Base-by-base conservation (phyloP, 139 green algal genomes). In the Dunaliella primolecta region DNA sequence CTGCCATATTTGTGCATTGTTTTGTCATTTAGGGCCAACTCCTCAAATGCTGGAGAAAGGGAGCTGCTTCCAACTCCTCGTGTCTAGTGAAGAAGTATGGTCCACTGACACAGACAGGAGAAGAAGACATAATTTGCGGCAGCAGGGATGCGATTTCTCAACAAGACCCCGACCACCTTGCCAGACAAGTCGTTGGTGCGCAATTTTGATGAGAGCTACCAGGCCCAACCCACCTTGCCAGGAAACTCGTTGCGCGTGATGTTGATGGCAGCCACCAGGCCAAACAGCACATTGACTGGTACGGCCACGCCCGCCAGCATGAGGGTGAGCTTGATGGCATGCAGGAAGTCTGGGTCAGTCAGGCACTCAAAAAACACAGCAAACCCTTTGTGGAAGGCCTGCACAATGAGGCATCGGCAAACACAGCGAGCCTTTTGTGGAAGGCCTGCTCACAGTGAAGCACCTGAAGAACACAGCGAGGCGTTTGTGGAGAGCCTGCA, bases 231-330 rank as follows among this genome's bases (percentile, higher is more conserved):
- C 76, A 92, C 86, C 90, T 97, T 98, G 74, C 93, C 95, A 2
- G 85, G 84, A 64, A 98, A 98, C 32, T 97, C 91, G 72, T 96
- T 95, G 32, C 95, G 89, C 0, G 94, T 90, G 64, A 98, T 91
- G 46, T 91, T 90, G 21, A 98, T 89, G 1, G 95, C 95, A 0
- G 93, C 89, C 3, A 89, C 80, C 2, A 94, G 89, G 21, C 95
- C 95, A 86, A 97, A 98, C 34, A 94, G 64, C 0, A 93, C 95
- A 87, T 98, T 98, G 78, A 97, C 84, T 0, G 95, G 95, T 34
- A 98, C 94, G 0, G 93, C 86, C 25, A 97, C 89, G 3, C 86
- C 84, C 0, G 92, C 88, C n/a, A 97, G 84, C 46, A 94, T 82
- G 21, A 90, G 77, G 31, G 87, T 90, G 46, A 87, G 82, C 82